Percentiles rank a stretch among this genome's conserved stretches.
phyloP scores from a whole-genome alignment of 129 eudicot genomes.

The Lactuca saligna region DNA sequence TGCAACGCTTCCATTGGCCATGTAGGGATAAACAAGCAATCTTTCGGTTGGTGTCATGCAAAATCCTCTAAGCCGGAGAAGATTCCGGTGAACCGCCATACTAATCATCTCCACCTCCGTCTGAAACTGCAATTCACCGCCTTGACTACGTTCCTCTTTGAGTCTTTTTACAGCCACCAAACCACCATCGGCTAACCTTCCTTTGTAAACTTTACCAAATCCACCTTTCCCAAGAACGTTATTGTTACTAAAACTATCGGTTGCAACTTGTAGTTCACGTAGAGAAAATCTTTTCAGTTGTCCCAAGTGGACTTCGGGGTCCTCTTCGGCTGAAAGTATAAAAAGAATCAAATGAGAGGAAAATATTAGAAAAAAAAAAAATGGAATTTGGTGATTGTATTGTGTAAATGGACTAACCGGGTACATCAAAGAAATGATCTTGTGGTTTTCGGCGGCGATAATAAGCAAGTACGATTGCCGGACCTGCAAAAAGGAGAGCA shows the following conservation, averaged over 20 bases:
- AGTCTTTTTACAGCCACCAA: constrained; percentile 72
- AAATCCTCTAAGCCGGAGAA: constrained; percentile 65
- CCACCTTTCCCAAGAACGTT: neutral
- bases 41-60: constrained; percentile 62
- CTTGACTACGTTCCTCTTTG: constrained; percentile 74
- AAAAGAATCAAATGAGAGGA: neutral
- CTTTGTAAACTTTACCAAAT: neutral
- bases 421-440: neutral
- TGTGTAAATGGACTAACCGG: neutral
- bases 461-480: neutral
- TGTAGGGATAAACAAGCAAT: constrained; percentile 65
- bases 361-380: neutral
- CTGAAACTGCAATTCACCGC: constrained; percentile 74
- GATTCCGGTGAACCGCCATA: constrained; percentile 82
- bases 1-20: constrained; percentile 76
- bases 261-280: neutral
- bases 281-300: neutral
- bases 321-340: neutral
- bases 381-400: neutral
- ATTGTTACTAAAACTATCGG: neutral
- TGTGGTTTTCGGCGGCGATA: neutral
- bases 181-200: neutral
- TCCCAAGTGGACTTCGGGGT: neutral
- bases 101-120: constrained; percentile 85
- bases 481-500: neutral